Conservation (phyloP, 176 grass and related monocot genomes). For the Musa troglodytarum region DNA sequence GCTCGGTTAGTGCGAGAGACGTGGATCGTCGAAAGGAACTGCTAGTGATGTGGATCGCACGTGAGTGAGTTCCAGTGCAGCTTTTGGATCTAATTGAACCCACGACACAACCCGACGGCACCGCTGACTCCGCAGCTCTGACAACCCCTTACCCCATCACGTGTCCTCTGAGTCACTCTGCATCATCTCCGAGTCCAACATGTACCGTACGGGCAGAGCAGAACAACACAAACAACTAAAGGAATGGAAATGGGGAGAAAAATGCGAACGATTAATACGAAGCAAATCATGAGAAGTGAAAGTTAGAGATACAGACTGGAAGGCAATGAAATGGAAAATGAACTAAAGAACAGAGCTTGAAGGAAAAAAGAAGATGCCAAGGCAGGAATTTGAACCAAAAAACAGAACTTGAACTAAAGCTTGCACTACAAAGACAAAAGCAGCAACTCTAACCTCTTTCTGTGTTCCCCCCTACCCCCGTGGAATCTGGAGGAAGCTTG, state of each 20-base stretch:
- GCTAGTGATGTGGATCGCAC: too few species aligned
- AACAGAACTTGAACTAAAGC: neutral
- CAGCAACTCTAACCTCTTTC: neutral
- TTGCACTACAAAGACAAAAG: neutral
- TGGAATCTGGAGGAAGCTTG: neutral
- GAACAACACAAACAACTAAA: conserved; percentile 5
- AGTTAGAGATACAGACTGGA: conserved; percentile 26
- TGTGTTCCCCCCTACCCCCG: neutral
- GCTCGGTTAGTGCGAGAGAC: too few species aligned
- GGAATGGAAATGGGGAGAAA: conserved; percentile 6
- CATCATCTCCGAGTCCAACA: neutral
- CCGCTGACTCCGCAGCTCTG: neutral
- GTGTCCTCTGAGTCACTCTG: conserved; percentile 4
- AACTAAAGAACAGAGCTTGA: too few species aligned
- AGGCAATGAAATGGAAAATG: too few species aligned
- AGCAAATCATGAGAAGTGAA: conserved; percentile 24
- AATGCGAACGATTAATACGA: conserved; percentile 14
- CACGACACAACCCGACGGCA: neutral
- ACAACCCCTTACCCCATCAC: neutral
- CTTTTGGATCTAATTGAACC: neutral
- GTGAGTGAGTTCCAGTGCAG: too few species aligned
- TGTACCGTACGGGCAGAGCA: too few species aligned
- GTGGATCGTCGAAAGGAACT: too few species aligned
- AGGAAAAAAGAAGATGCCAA: neutral
- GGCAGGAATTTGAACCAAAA: neutral